A percentile compares a stretch with the other conserved stretches of the same genome.
Evolutionary conservation across 139 green algal species (phyloP).

Genomic region (Chlorella sp.): DNA sequence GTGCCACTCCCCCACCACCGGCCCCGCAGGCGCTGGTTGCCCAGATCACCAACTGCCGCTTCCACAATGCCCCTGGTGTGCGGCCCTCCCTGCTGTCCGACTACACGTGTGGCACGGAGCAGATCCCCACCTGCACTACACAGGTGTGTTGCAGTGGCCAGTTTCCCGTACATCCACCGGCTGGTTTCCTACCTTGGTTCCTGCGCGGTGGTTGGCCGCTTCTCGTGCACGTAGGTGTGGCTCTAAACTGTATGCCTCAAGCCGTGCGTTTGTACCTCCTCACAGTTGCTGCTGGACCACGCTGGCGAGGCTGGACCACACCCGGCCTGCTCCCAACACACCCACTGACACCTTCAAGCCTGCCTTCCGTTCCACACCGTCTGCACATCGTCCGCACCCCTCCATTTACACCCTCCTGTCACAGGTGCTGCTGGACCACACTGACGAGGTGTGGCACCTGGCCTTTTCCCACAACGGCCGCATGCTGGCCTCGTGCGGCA

Average conservation of each 20-base stretch:
- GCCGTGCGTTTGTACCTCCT: too few relatives aligned
- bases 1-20: too few relatives aligned
- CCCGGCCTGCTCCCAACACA: not conserved
- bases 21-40: conserved; percentile 56
- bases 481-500: conserved; percentile 78
- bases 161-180: too few relatives aligned
- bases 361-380: not conserved
- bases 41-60: conserved; percentile 42
- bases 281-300: not conserved
- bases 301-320: not conserved
- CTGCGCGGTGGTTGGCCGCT: too few relatives aligned
- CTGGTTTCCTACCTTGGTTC: too few relatives aligned
- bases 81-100: conserved; percentile 33
- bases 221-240: too few relatives aligned
- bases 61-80: conserved; percentile 11
- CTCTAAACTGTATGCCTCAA: too few relatives aligned
- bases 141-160: not conserved
- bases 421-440: conserved; percentile 79
- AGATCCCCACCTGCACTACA: conserved; percentile 34
- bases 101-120: conserved; percentile 34
- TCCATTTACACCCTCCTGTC: not conserved
- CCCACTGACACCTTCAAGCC: not conserved
- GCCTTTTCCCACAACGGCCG: conserved; percentile 82
- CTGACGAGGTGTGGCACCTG: conserved; percentile 94
- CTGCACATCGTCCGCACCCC: not conserved